phyloP scores from a whole-genome alignment of 768 basidiomycete genomes.

The Fistulinella prunicolor region DNA sequence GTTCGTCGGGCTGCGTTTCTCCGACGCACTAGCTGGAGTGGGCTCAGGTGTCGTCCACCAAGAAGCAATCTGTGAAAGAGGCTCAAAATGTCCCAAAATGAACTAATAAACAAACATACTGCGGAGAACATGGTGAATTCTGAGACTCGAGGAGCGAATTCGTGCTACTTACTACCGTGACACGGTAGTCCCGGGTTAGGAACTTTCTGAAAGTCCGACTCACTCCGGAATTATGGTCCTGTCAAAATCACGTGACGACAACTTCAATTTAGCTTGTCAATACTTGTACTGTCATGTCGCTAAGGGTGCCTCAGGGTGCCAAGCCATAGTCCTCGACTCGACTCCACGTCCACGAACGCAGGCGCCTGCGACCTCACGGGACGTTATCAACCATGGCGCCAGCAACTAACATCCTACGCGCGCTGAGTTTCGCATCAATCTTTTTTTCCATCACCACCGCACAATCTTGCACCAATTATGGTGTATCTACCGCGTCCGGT shows the following conservation, averaged over 20 bases:
- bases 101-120: no score
- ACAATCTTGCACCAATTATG: slow-evolving; percentile 30
- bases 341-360: neutral
- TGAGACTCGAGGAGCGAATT: no score
- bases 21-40: slow-evolving; percentile 29
- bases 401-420: slow-evolving; percentile 1
- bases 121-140: slow-evolving; percentile 40
- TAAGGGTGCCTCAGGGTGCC: no score
- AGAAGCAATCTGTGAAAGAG: slow-evolving; percentile 44
- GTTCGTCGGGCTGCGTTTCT: slow-evolving; percentile 67
- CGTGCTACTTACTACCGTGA: no score
- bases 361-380: neutral
- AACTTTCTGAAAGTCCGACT: no score
- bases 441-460: slow-evolving; percentile 11
- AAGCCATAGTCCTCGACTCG: neutral
- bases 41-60: slow-evolving; percentile 50
- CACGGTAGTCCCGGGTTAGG: no score
- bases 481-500: slow-evolving; percentile 17
- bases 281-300: no score
- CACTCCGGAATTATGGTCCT: no score
- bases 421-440: slow-evolving; percentile 12
- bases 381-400: slow-evolving; percentile 8
- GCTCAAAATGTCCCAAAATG: no score
- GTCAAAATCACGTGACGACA: no score
- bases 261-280: no score